phyloP scores from a whole-genome alignment of 192 early-diverging fungal genomes.

The Cetraspora pellucida region DNA sequence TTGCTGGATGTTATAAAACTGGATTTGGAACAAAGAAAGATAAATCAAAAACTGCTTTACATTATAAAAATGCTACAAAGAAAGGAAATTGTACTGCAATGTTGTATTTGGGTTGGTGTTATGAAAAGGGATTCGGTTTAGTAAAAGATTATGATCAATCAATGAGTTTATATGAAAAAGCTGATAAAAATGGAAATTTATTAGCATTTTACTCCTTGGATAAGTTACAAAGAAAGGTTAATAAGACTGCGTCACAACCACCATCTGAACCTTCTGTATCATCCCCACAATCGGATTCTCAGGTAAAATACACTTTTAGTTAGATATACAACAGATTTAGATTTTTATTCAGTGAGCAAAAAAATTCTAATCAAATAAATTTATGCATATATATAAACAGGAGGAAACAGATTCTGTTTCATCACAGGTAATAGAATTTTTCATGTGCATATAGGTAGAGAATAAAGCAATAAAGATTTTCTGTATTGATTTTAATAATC shows the following conservation, averaged over 20 bases:
- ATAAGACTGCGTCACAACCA: background rate
- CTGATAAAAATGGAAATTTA: slow-evolving; percentile 30
- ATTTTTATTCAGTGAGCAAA: too few species aligned
- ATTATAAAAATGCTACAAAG: background rate
- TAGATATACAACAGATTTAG: too few species aligned
- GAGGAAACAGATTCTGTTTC: too few species aligned
- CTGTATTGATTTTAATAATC: too few species aligned
- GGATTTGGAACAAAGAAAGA: slow-evolving; percentile 58
- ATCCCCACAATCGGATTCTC: too few species aligned
- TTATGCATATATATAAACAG: too few species aligned
- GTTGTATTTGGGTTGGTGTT: background rate
- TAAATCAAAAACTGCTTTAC: slow-evolving; percentile 40
- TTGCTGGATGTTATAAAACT: slow-evolving; percentile 62
- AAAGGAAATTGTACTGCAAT: background rate
- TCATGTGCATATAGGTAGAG: too few species aligned
- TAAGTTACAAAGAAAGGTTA: background rate
- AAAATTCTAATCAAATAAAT: too few species aligned
- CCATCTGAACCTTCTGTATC: background rate
- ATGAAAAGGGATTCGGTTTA: background rate
- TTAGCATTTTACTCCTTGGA: background rate
- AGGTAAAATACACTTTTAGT: too few species aligned
- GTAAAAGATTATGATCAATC: slow-evolving; percentile 40
- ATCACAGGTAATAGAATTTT: too few species aligned
- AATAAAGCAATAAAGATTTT: too few species aligned
- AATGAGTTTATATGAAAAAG: slow-evolving; percentile 59